A percentile compares a stretch with the other conserved stretches of the same genome.
phyloP scores from a whole-genome alignment of 202 grass and related monocot genomes.

The Brachypodium distachyon region DNA sequence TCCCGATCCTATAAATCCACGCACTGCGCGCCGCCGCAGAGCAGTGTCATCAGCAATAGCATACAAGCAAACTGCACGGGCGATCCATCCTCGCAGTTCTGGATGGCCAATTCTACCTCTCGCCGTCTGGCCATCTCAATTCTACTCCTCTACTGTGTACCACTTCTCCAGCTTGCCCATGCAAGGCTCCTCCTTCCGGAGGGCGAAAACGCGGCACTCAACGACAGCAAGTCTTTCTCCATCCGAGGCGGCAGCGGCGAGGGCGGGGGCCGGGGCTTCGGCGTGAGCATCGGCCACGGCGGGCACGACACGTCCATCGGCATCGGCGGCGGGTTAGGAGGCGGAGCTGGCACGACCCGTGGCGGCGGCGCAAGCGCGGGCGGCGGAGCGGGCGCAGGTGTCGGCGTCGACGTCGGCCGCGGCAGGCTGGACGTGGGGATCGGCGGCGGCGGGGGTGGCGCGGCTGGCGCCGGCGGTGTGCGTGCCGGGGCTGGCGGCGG shows the following conservation, averaged over 20 bases:
- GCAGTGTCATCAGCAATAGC: neutral
- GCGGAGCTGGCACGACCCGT: neutral
- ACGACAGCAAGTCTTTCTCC: conserved; percentile 31
- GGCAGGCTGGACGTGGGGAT: conserved; percentile 29
- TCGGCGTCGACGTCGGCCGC: conserved; percentile 20
- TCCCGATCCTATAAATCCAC: neutral
- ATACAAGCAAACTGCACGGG: neutral
- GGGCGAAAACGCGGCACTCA: neutral
- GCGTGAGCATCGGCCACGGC: conserved; percentile 28
- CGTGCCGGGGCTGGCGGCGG: conserved; percentile 6
- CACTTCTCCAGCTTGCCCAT: neutral
- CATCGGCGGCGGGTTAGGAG: conserved; percentile 33
- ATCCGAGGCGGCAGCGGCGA: conserved; percentile 9
- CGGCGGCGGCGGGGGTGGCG: conserved; percentile 36
- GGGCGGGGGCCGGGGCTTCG: conserved; percentile 31
- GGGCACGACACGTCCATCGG: conserved; percentile 16
- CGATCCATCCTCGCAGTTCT: neutral
- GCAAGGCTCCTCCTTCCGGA: conserved; percentile 18
- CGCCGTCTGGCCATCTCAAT: neutral
- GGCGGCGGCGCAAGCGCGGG: conserved; percentile 5
- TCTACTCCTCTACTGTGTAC: neutral
- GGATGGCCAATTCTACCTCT: conserved; percentile 11
- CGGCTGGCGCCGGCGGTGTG: conserved; percentile 4
- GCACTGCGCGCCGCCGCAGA: neutral
- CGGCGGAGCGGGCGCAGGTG: conserved; percentile 18